Evolutionary conservation across 129 eudicot species (phyloP).

Genomic region (Chrysanthemum makinoi): DNA sequence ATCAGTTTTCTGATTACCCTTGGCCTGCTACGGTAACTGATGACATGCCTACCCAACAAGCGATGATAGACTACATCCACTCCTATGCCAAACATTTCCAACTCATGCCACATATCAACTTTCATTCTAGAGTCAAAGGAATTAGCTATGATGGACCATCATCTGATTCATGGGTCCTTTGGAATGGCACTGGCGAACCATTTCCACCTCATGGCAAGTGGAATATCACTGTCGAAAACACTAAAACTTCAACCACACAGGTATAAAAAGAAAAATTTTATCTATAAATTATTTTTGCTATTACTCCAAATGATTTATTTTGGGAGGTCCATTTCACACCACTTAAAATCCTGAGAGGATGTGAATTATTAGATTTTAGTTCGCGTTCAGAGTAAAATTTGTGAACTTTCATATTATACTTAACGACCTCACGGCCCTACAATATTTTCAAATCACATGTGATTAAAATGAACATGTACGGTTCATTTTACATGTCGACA

Average conservation of each 20-base stretch:
- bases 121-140: not conserved
- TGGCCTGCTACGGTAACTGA: not conserved
- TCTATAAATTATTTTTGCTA: too few relatives aligned
- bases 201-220: constrained; percentile 9
- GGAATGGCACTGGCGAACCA: constrained; percentile 9
- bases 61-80: constrained; percentile 4
- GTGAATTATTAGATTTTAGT: too few relatives aligned
- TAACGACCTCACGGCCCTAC: too few relatives aligned
- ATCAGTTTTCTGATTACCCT: constrained; percentile 1
- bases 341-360: too few relatives aligned
- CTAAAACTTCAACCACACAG: not conserved
- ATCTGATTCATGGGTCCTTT: not conserved
- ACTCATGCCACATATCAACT: not conserved
- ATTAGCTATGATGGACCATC: constrained; percentile 2
- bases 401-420: too few relatives aligned
- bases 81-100: not conserved
- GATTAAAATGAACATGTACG: too few relatives aligned
- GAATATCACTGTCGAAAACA: constrained; percentile 2
- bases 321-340: too few relatives aligned
- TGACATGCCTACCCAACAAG: constrained; percentile 6
- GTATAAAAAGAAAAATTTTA: not conserved
- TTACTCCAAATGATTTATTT: too few relatives aligned
- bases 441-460: too few relatives aligned
- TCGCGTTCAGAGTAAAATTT: too few relatives aligned
- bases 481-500: too few relatives aligned